These are phyloP conservation scores for Cymbidium sinense DNA, from an alignment of 106 monocot species.

Conservation along the genomic window DNA sequence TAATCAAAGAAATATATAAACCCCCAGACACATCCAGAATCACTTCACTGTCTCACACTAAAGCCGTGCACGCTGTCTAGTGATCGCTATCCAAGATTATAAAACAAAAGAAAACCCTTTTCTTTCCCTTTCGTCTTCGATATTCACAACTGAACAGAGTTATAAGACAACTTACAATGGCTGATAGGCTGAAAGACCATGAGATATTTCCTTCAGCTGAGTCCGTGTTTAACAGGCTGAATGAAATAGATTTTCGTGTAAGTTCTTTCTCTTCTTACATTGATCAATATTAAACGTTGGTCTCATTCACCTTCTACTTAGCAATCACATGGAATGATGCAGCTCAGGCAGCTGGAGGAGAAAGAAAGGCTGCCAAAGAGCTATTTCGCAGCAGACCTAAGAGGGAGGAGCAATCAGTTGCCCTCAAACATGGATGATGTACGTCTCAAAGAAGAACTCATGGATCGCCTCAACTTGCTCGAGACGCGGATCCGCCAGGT, in stretches of 20 bases:
- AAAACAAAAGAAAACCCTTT: too few species aligned
- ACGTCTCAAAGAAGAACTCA: constrained; percentile 39
- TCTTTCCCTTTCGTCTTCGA: too few species aligned
- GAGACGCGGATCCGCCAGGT: constrained; percentile 59
- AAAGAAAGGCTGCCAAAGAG: constrained; percentile 29
- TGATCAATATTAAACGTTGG: background rate
- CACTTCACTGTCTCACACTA: too few species aligned
- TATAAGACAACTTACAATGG: background rate
- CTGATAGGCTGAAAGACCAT: background rate
- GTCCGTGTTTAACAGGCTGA: constrained; percentile 26
- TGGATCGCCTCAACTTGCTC: constrained; percentile 52
- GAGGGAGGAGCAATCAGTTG: constrained; percentile 16
- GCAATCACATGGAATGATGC: constrained; percentile 3
- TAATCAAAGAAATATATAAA: too few species aligned
- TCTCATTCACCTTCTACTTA: too few species aligned
- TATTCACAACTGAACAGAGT: background rate
- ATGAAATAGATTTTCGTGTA: constrained; percentile 43
- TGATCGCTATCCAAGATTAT: too few species aligned
- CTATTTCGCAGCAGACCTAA: constrained; percentile 27
- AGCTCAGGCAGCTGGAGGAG: constrained; percentile 72
- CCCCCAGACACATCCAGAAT: too few species aligned
- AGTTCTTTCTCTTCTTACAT: background rate
- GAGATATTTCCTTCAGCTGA: constrained; percentile 8
- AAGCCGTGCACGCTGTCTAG: too few species aligned
- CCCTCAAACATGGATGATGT: constrained; percentile 27